Conservation (phyloP, 2,329 filamentous ascomycete genomes). For the Ophiostoma angusticollis region DNA sequence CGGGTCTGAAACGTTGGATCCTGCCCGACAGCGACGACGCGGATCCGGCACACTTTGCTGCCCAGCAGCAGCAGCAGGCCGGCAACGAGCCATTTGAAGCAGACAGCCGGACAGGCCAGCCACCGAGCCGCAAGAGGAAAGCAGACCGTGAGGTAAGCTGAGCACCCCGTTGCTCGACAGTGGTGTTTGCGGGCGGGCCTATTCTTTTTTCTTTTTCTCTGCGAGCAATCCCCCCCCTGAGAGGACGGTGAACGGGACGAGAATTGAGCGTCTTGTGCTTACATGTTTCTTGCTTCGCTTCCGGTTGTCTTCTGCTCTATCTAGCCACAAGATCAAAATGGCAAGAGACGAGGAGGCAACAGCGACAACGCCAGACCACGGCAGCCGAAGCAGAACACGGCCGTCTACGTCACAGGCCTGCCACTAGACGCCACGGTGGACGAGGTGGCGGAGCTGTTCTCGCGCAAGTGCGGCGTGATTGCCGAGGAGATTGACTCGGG, state of each 20-base stretch:
- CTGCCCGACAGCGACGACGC: conserved; percentile 28
- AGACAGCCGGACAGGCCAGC: not conserved
- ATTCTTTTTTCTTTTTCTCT: not conserved
- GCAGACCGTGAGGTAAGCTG: too few species aligned
- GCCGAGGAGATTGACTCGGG: conserved; percentile 88
- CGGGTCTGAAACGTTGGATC: conserved; percentile 60
- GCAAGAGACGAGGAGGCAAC: conserved; percentile 2
- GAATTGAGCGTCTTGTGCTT: too few species aligned
- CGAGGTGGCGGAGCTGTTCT: conserved; percentile 76
- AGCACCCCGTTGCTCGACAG: too few species aligned
- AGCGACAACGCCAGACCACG: conserved; percentile 24
- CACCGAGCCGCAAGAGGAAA: too few species aligned
- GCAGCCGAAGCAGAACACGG: conserved; percentile 60
- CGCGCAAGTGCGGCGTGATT: conserved; percentile 73
- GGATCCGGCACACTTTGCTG: conserved; percentile 13
- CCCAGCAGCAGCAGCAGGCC: conserved; percentile 1
- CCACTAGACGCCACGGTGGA: conserved; percentile 65
- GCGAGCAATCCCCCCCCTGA: too few species aligned
- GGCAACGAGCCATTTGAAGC: too few species aligned
- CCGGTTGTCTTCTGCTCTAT: not conserved
- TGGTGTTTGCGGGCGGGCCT: too few species aligned
- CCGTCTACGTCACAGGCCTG: conserved; percentile 82
- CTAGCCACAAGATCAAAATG: conserved; percentile 4
- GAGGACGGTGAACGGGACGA: not conserved
- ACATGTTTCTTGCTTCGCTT: conserved; percentile 9